Evolutionary conservation across 441 rosid genomes (phyloP), one percentile per base, ranked within the genome.

Genomic region (Corymbia citriodora): DNA sequence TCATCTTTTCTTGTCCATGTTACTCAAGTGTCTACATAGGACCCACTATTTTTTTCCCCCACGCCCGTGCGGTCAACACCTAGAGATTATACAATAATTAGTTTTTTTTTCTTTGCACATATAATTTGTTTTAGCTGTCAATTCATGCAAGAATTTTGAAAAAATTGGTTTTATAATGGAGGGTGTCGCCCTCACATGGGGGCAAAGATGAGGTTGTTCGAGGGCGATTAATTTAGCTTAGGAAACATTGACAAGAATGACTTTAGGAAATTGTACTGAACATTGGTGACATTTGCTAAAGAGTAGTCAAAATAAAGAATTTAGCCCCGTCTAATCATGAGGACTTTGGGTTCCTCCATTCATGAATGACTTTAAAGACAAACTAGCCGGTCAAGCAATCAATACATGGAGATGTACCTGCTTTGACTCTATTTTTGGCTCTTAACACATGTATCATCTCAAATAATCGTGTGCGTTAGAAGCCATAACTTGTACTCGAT

Each of bases 51-150:
- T 17, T 72, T 55, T 82, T 17, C 54, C 10, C 59, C 49, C 29
- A 36, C 90, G n/a, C 90, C 52, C 90, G 90, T 89, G 90, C 90
- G 90, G 90, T 89, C 90, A 89, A 89, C 90, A 89, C 81, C 90
- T 55, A 52, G 55, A 55, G 19, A 25, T 55, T 89, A 81, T 89
- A 21, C 87, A 89, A 10, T 89, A 25, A 61, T 85, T 40, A 79
- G 10, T 68, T 27, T 48, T 3, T 21, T 21, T 10, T 36, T 21
- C 40, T 36, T 40, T 74, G 52, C 85, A 40, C 50, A 89, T 79
- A 49, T n/a, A 17, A 40, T 89, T 50, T 17, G 15, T 29, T 25
- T 79, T 74, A 72, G 36, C 83, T 89, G 57, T 68, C 61, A 49
- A 70, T 54, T 10, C 21, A 16, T 55, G 33, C 63, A 54, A 33